Base-by-base conservation (phyloP, 257 asterid species). In the Solanum chmielewskii region DNA sequence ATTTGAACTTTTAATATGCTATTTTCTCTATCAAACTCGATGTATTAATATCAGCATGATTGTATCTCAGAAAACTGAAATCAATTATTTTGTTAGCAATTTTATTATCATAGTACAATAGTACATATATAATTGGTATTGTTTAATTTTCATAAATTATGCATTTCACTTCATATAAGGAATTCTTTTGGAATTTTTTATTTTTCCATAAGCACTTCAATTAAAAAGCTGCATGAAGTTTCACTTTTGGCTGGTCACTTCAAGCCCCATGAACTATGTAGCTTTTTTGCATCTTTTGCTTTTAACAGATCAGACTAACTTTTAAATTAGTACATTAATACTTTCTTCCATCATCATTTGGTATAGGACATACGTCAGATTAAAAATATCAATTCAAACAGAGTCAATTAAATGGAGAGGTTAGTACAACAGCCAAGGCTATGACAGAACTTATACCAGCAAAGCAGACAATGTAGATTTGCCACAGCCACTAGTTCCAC, bases 401-500 rank as follows among this genome's bases (percentile, higher is more conserved):
- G 20, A 78, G 84, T 45, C 42, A 45, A 33, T 27, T 45, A 78
- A 78, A 78, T 25, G 84, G 64, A 20, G 85, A 80, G 85, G 85
- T 49, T 80, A 80, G 85, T 47, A 47, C 69, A 47, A 27, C 45
- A 80, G 81, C 35, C 76, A 86, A 29, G 62, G 47, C 56, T 60
- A 87, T 13, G 85, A 59, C 81, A 41, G 52, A 31, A 83, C 42
- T 20, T 81, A 87, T 89, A 97, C 99, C 97, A 97, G 98, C 92
- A 97, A 94, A 45, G 99, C 99, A 87, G 99, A 97, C 89, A 97
- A 93, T 82, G 99, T 97, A 88, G 99, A 97, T 92, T 97, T 97
- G 86, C 99, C 99, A 88, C 99, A 97, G 87, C 99, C 99, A 90
- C 99, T 96, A 9, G 99, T 94, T 76, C 99, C 99, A 89, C 99